Conservation (phyloP, 2,329 filamentous ascomycete genomes). For the Colletotrichum sp. region DNA sequence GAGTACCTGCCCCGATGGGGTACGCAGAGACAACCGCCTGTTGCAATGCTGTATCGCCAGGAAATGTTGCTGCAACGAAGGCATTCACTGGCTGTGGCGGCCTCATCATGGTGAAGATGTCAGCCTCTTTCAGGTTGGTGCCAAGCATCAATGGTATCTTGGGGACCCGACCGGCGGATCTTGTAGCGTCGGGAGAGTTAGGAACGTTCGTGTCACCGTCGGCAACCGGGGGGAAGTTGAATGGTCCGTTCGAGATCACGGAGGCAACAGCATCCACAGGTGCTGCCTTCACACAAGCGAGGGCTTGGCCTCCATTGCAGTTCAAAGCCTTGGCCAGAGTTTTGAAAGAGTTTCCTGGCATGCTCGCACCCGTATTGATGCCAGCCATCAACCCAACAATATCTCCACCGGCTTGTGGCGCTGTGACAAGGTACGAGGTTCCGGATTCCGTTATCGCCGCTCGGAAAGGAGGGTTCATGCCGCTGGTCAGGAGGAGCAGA, state of each 20-base stretch:
- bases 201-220: background rate
- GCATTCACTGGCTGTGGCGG: background rate
- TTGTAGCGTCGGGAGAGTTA: background rate
- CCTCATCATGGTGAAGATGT: background rate
- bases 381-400: background rate
- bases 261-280: background rate
- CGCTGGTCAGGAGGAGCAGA: background rate
- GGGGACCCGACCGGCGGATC: background rate
- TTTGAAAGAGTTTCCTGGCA: background rate
- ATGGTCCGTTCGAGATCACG: background rate
- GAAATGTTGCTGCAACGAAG: background rate
- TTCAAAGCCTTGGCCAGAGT: background rate
- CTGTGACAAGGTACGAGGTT: background rate
- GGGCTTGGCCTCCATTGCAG: background rate
- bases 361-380: background rate
- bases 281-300: background rate
- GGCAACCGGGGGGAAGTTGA: background rate
- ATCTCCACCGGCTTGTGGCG: background rate
- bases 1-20: background rate
- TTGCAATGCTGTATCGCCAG: background rate
- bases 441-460: background rate
- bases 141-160: background rate
- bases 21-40: background rate
- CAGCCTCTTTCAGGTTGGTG: background rate
- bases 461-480: background rate